Evolutionary conservation across 2,329 filamentous ascomycete species (phyloP).

Genomic region (Alternaria sp.): DNA sequence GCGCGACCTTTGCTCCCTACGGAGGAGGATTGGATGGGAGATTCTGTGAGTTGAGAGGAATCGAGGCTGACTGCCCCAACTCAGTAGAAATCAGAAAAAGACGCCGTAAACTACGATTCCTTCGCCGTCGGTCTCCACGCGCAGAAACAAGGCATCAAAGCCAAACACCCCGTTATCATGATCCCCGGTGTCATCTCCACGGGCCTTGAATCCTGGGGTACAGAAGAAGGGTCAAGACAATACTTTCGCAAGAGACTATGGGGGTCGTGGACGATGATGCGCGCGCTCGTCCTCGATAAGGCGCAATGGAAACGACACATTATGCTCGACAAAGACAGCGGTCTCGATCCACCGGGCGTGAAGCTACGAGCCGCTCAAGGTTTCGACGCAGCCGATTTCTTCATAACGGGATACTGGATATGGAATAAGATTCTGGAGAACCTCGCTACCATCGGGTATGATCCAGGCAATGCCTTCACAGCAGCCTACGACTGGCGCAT

Average conservation of each 20-base stretch:
- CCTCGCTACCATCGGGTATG: conserved; percentile 92
- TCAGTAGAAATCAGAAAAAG: conserved; percentile 79
- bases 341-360: conserved; percentile 86
- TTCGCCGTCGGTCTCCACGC: conserved; percentile 90
- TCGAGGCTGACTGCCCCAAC: conserved; percentile 32
- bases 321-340: conserved; percentile 92
- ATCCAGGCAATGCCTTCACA: conserved; percentile 77
- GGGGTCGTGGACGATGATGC: conserved; percentile 99
- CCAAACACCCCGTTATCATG: conserved; percentile 92
- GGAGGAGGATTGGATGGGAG: not conserved
- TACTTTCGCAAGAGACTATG: conserved; percentile 95
- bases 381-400: conserved; percentile 97
- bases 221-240: conserved; percentile 78
- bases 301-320: conserved; percentile 94
- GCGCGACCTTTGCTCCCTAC: conserved; percentile 30
- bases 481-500: conserved; percentile 90
- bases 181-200: conserved; percentile 97
- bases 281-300: conserved; percentile 90
- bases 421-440: conserved; percentile 99
- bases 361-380: conserved; percentile 94
- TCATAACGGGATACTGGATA: conserved; percentile 91
- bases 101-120: conserved; percentile 88
- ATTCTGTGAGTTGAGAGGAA: not conserved
- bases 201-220: conserved; percentile 95
- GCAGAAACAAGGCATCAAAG: conserved; percentile 77